Percentiles rank a stretch among this genome's conserved stretches.
Conservation (phyloP, 2,329 filamentous ascomycete genomes). For the Epichloe sylvatica region DNA sequence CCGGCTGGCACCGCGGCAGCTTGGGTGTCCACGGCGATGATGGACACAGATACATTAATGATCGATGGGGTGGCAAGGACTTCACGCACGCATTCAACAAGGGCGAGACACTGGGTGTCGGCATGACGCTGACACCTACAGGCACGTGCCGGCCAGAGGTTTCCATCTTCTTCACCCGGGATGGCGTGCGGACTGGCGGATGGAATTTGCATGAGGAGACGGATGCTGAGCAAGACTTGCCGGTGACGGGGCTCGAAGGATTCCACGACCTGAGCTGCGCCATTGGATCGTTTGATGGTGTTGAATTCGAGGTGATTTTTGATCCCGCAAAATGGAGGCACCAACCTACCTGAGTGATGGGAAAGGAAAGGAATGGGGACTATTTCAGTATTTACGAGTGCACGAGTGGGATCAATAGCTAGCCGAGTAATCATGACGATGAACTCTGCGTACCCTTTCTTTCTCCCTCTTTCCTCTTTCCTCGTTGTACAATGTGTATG, state of each 20-base stretch:
- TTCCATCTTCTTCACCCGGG: slow-evolving; percentile 51
- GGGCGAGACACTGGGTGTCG: slow-evolving; percentile 56
- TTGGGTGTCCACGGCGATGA: slow-evolving; percentile 70
- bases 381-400: too few species aligned
- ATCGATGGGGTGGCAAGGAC: slow-evolving; percentile 55
- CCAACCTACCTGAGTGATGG: slow-evolving; percentile 1
- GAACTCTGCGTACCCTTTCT: too few species aligned
- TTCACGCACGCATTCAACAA: slow-evolving; percentile 51
- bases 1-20: slow-evolving; percentile 67
- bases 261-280: slow-evolving; percentile 57
- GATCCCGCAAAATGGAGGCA: slow-evolving; percentile 46
- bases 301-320: slow-evolving; percentile 54
- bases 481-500: too few species aligned
- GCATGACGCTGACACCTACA: slow-evolving; percentile 44
- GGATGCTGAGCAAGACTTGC: slow-evolving; percentile 47
- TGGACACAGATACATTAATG: slow-evolving; percentile 61
- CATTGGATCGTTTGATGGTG: slow-evolving; percentile 55
- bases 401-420: too few species aligned
- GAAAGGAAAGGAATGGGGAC: too few species aligned
- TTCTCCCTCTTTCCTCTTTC: too few species aligned
- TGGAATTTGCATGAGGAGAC: slow-evolving; percentile 68
- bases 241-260: slow-evolving; percentile 54
- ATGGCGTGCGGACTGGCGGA: slow-evolving; percentile 43
- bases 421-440: too few species aligned
- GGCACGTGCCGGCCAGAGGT: slow-evolving; percentile 17